phyloP scores from a whole-genome alignment of 2,329 filamentous ascomycete species.

The Nigrograna mackinnonii region DNA sequence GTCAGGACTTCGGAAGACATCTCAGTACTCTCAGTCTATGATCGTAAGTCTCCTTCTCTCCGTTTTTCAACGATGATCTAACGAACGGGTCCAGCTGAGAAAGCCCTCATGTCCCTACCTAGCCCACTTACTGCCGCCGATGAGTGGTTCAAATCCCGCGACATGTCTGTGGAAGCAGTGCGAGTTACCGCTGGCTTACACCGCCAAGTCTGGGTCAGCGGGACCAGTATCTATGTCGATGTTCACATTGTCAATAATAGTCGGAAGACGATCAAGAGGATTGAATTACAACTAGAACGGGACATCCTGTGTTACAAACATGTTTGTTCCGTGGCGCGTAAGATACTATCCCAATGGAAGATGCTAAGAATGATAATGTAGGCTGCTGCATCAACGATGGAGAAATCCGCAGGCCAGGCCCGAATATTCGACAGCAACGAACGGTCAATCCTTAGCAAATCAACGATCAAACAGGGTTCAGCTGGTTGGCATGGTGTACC shows the following conservation, averaged over 20 bases:
- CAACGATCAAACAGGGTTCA: slow-evolving; percentile 46
- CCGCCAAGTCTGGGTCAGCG: slow-evolving; percentile 63
- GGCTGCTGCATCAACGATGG: slow-evolving; percentile 52
- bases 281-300: slow-evolving; percentile 57
- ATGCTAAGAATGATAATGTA: slow-evolving; percentile 33
- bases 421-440: slow-evolving; percentile 58
- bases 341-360: neutral
- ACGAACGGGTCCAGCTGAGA: slow-evolving; percentile 46
- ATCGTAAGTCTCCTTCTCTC: slow-evolving; percentile 44
- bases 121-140: slow-evolving; percentile 56
- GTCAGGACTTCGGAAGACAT: slow-evolving; percentile 56
- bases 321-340: slow-evolving; percentile 30
- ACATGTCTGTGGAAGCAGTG: slow-evolving; percentile 47
- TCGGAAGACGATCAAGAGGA: slow-evolving; percentile 52
- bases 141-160: slow-evolving; percentile 47
- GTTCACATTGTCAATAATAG: slow-evolving; percentile 56
- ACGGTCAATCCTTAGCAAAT: slow-evolving; percentile 49
- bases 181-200: slow-evolving; percentile 57
- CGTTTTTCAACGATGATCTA: slow-evolving; percentile 6
- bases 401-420: slow-evolving; percentile 54
- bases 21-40: slow-evolving; percentile 56
- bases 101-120: slow-evolving; percentile 56
- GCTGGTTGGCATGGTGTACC: slow-evolving; percentile 53
- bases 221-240: slow-evolving; percentile 58
- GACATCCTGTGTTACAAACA: slow-evolving; percentile 57